A percentile compares a stretch with the other conserved stretches of the same genome.
These are phyloP conservation scores for Pestalotiopsis sp. DNA, from an alignment of 2,329 filamentous ascomycete genomes.

Conservation along the genomic window DNA sequence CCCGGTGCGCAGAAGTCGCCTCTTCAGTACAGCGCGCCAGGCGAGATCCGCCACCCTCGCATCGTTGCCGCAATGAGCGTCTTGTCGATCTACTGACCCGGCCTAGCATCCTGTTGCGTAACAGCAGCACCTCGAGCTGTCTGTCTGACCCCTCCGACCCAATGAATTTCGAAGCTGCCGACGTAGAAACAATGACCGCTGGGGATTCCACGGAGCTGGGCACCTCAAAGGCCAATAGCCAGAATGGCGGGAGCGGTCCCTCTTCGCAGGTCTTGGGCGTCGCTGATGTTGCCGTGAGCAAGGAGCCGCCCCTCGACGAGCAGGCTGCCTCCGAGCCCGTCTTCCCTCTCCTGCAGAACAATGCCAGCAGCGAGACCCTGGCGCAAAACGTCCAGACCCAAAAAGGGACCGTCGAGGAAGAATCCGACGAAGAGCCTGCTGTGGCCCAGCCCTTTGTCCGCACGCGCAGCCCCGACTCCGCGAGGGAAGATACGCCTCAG, in stretches of 20 bases:
- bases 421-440: conserved; percentile 61
- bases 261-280: background rate
- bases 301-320: background rate
- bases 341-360: conserved; percentile 46
- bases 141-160: background rate
- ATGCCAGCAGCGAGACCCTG: conserved; percentile 39
- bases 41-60: background rate
- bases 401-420: conserved; percentile 41
- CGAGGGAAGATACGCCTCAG: conserved; percentile 18
- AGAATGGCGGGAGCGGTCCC: background rate
- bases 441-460: conserved; percentile 61
- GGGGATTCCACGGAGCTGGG: background rate
- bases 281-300: background rate
- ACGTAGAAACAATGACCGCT: background rate
- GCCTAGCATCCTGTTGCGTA: conserved; percentile 3
- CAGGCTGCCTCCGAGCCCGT: conserved; percentile 24
- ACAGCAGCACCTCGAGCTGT: background rate
- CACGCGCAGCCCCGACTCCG: conserved; percentile 53
- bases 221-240: conserved; percentile 1
- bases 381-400: conserved; percentile 30
- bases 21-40: background rate
- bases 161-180: background rate
- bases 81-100: background rate
- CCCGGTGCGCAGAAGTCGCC: background rate
- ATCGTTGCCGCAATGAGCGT: background rate